These are phyloP conservation scores for Leishmania lainsoni DNA, from an alignment of 208 protist genomes.

Conservation along the genomic window DNA sequence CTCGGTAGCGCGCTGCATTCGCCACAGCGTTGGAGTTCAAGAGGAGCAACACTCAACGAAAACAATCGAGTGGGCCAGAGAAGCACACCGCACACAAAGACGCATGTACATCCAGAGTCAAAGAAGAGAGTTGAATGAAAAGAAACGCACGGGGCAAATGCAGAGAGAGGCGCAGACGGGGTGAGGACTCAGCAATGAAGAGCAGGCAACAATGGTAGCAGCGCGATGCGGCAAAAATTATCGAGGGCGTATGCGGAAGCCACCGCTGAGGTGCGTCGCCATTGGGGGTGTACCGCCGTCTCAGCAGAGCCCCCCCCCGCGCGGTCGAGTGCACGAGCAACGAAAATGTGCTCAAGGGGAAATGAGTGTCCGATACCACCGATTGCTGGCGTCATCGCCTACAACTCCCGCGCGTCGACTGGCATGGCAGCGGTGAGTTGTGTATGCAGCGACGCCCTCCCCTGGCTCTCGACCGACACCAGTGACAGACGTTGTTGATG, in stretches of 20 bases:
- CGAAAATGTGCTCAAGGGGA: background rate
- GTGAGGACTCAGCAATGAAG: too few species aligned
- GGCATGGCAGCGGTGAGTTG: background rate
- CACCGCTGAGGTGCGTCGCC: too few species aligned
- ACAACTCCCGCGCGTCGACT: background rate
- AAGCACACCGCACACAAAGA: background rate
- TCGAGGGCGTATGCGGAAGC: too few species aligned
- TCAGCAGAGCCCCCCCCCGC: too few species aligned
- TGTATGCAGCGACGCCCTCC: background rate
- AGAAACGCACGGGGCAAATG: background rate
- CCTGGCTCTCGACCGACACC: background rate
- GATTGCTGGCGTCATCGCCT: background rate
- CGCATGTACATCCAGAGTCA: background rate
- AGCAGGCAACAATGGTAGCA: too few species aligned
- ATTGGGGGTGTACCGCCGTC: too few species aligned
- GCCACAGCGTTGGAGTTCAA: background rate
- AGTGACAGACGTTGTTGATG: conserved; percentile 1
- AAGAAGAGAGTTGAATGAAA: background rate
- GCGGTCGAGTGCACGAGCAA: too few species aligned
- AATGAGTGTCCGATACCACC: background rate
- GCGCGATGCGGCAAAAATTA: too few species aligned
- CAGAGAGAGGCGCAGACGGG: too few species aligned
- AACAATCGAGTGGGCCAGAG: background rate
- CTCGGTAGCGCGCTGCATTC: background rate
- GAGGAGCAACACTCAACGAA: background rate